Conservation (phyloP, 306 rosid genomes). For the Cucumis hystrix region DNA sequence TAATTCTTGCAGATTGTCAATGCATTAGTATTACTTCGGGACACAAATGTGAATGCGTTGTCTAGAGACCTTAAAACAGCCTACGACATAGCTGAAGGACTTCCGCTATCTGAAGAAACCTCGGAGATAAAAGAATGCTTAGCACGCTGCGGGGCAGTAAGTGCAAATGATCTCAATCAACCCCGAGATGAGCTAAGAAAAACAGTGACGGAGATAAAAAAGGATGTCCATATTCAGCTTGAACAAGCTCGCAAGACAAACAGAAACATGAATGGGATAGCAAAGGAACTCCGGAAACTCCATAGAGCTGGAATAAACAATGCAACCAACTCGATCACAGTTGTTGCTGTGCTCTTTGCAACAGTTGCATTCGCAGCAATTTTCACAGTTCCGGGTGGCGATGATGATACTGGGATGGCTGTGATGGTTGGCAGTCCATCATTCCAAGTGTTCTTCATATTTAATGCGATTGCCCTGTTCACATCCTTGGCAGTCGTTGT, state of each 20-base stretch:
- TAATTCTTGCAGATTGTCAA: conserved; percentile 66
- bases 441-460: conserved; percentile 56
- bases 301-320: conserved; percentile 69
- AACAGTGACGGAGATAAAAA: conserved; percentile 62
- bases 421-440: conserved; percentile 27
- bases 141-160: conserved; percentile 40
- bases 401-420: conserved; percentile 32
- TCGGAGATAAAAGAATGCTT: conserved; percentile 39
- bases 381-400: conserved; percentile 85
- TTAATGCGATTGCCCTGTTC: conserved; percentile 63
- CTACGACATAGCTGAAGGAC: conserved; percentile 75
- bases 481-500: conserved; percentile 72
- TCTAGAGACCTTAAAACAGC: conserved; percentile 76
- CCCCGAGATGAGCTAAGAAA: conserved; percentile 71
- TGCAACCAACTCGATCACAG: conserved; percentile 77
- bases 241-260: conserved; percentile 81
- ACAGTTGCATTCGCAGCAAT: conserved; percentile 85
- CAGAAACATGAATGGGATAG: conserved; percentile 56
- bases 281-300: conserved; percentile 53
- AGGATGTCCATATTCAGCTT: conserved; percentile 64
- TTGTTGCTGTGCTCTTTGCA: conserved; percentile 79
- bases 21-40: conserved; percentile 38
- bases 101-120: conserved; percentile 54
- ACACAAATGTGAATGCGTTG: conserved; percentile 61
- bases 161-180: conserved; percentile 69